Evolutionary conservation across 495 filamentous ascomycete genomes (phyloP).

Genomic region (Talaromyces wortmannii): DNA sequence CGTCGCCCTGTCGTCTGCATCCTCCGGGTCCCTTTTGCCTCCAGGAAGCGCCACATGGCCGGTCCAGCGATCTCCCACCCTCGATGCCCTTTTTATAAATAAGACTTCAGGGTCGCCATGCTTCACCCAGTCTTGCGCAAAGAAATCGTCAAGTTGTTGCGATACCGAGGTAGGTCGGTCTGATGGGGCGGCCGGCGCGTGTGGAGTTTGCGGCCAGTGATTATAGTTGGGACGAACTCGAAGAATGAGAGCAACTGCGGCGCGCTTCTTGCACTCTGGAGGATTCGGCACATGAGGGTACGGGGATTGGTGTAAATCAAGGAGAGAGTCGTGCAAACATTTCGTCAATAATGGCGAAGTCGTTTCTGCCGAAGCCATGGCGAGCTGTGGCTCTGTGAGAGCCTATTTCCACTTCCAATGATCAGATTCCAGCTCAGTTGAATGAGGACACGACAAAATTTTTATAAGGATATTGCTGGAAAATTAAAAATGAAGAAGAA

Average conservation of each 20-base stretch:
- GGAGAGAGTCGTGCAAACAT: conserved; percentile 39
- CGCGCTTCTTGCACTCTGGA: conserved; percentile 53
- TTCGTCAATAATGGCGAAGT: conserved; percentile 3
- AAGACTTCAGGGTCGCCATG: conserved; percentile 69
- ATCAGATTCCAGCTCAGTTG: too few relatives aligned
- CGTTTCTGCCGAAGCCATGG: neutral
- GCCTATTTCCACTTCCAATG: too few relatives aligned
- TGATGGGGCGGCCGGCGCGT: conserved; percentile 11
- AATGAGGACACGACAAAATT: too few relatives aligned
- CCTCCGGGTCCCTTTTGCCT: conserved; percentile 63
- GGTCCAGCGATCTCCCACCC: conserved; percentile 69
- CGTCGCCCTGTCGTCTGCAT: conserved; percentile 56
- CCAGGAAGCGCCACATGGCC: conserved; percentile 72
- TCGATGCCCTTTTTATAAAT: conserved; percentile 70
- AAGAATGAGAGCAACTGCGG: conserved; percentile 67
- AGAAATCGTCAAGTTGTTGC: conserved; percentile 52
- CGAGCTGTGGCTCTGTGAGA: neutral
- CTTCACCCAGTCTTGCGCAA: conserved; percentile 62
- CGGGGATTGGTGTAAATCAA: conserved; percentile 43
- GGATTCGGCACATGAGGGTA: conserved; percentile 62
- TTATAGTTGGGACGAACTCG: conserved; percentile 57
- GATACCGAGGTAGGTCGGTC: conserved; percentile 25
- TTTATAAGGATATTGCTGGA: too few relatives aligned
- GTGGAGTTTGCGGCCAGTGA: conserved; percentile 38
- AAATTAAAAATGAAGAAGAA: too few relatives aligned